phyloP scores from a whole-genome alignment of 116 monocot genomes.

The Phalaenopsis hybrid region DNA sequence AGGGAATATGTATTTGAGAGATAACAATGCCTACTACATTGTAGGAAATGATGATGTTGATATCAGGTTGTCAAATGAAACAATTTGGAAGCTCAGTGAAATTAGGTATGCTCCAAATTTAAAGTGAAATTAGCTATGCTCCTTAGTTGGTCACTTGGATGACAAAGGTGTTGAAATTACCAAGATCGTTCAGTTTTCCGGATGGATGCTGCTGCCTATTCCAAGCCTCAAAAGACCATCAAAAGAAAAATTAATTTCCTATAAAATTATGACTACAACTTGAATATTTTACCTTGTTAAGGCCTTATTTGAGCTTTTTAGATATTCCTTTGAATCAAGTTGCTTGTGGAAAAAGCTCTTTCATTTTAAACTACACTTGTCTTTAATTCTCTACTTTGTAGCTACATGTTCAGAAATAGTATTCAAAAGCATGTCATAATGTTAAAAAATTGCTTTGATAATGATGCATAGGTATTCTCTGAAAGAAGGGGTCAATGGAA shows the following conservation, averaged over 20 bases:
- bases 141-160: background rate
- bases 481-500: slow-evolving; percentile 64
- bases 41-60: no score
- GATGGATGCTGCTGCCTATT: background rate
- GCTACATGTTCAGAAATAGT: background rate
- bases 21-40: no score
- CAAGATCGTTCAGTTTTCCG: background rate
- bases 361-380: background rate
- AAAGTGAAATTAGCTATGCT: no score
- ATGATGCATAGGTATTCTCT: slow-evolving; percentile 50
- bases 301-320: background rate
- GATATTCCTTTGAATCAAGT: background rate
- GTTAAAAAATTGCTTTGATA: background rate
- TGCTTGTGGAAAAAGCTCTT: background rate
- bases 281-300: background rate
- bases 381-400: background rate
- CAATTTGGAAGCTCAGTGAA: no score
- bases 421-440: background rate
- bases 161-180: slow-evolving; percentile 1
- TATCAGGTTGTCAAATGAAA: no score
- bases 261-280: background rate
- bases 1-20: no score
- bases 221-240: background rate
- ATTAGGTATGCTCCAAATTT: no score
- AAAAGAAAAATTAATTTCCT: background rate